phyloP scores from a whole-genome alignment of 257 asterid genomes.

The Forsythia viridissima region DNA sequence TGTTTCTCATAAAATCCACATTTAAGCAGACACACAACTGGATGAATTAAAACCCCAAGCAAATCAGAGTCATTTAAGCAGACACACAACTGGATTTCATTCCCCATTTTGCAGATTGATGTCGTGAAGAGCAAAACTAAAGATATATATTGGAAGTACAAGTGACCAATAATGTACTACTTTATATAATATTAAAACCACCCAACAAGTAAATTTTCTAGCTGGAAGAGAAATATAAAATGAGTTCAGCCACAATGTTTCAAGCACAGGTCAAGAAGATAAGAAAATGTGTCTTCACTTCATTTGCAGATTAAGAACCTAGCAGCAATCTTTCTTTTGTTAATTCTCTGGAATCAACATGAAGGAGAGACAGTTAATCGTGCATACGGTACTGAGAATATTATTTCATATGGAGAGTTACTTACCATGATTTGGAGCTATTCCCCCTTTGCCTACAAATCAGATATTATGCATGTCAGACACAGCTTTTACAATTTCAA shows the following conservation, averaged over 20 bases:
- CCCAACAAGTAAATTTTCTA: not conserved
- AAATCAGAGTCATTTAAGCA: not conserved
- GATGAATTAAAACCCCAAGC: not conserved
- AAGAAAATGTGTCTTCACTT: not conserved
- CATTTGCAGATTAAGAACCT: not conserved
- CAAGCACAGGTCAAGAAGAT: not conserved
- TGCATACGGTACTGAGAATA: not conserved
- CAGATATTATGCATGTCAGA: not conserved
- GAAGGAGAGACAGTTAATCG: not conserved
- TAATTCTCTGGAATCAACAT: not conserved
- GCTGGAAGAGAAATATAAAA: not conserved
- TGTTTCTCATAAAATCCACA: too few species aligned
- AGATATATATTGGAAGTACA: not conserved
- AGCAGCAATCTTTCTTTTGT: not conserved
- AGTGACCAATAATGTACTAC: not conserved
- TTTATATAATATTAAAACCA: not conserved
- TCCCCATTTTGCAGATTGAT: not conserved
- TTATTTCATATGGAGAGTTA: not conserved
- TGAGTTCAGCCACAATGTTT: not conserved
- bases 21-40: too few species aligned
- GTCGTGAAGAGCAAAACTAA: not conserved
- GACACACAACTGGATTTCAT: not conserved
- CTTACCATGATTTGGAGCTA: not conserved
- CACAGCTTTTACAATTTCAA: not conserved
- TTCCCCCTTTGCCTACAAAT: not conserved